Conservation (phyloP, 2,329 filamentous ascomycete species). For the Pseudogymnoascus sp. region DNA sequence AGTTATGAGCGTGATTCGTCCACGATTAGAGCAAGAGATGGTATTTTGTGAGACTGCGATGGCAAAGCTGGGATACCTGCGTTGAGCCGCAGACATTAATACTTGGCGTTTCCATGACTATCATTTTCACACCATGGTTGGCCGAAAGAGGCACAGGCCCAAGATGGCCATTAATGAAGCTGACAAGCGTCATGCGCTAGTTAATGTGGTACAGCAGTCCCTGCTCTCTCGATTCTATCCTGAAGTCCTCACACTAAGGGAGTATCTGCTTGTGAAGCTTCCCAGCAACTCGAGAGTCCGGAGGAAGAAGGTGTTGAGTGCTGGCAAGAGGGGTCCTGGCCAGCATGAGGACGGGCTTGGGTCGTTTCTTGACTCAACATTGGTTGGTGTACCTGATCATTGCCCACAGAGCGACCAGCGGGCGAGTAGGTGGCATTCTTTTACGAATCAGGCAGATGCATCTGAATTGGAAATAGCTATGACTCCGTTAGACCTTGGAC, state of each 20-base stretch:
- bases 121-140: slow-evolving; percentile 28
- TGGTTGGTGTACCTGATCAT: slow-evolving; percentile 23
- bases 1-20: not conserved
- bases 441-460: not conserved
- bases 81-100: not conserved
- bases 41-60: not conserved
- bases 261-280: slow-evolving; percentile 61
- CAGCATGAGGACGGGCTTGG: not conserved
- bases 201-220: slow-evolving; percentile 42
- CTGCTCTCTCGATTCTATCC: slow-evolving; percentile 64
- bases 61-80: not conserved
- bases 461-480: not conserved
- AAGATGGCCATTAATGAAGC: slow-evolving; percentile 17
- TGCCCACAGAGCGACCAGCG: not conserved
- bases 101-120: not conserved
- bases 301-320: slow-evolving; percentile 46
- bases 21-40: not conserved
- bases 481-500: not conserved
- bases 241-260: slow-evolving; percentile 57
- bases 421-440: not conserved
- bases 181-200: slow-evolving; percentile 21
- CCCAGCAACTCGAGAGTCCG: slow-evolving; percentile 59
- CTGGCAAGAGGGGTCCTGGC: slow-evolving; percentile 23
- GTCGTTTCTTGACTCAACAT: slow-evolving; percentile 26
- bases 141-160: slow-evolving; percentile 34